phyloP scores from a whole-genome alignment of 257 asterid genomes.

The Solanum boliviense region DNA sequence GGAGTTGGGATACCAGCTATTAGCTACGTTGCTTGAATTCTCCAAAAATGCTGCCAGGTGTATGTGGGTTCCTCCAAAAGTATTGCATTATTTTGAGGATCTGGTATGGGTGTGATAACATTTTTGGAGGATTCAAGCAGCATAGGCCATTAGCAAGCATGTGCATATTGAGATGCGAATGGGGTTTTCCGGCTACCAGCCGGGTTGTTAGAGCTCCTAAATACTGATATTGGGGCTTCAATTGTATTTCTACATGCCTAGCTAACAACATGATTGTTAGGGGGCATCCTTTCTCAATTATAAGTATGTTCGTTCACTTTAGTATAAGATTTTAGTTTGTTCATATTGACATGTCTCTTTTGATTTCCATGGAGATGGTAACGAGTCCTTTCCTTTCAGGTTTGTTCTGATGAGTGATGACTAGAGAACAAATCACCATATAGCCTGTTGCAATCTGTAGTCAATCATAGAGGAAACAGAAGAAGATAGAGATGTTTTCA shows the following conservation, averaged over 20 bases:
- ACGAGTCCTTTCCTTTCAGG: neutral
- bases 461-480: constrained; percentile 5
- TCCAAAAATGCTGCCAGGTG: neutral
- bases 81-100: neutral
- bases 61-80: neutral
- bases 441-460: neutral
- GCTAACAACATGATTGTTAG: neutral
- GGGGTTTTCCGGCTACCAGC: neutral
- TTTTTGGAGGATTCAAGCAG: neutral
- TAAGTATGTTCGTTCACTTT: neutral
- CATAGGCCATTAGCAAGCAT: neutral
- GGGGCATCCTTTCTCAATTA: neutral
- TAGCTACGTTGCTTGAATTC: neutral
- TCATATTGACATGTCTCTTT: neutral
- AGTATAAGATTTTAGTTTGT: neutral
- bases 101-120: neutral
- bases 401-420: neutral
- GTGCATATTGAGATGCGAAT: neutral
- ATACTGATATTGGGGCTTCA: neutral
- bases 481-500: constrained; percentile 59
- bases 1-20: neutral
- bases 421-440: neutral
- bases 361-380: neutral
- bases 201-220: neutral
- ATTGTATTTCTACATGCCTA: neutral